A percentile compares a stretch with the other conserved stretches of the same genome.
Evolutionary conservation across 1,284 basidiomycete species (phyloP).

Genomic region (Heterobasidion occidentale): DNA sequence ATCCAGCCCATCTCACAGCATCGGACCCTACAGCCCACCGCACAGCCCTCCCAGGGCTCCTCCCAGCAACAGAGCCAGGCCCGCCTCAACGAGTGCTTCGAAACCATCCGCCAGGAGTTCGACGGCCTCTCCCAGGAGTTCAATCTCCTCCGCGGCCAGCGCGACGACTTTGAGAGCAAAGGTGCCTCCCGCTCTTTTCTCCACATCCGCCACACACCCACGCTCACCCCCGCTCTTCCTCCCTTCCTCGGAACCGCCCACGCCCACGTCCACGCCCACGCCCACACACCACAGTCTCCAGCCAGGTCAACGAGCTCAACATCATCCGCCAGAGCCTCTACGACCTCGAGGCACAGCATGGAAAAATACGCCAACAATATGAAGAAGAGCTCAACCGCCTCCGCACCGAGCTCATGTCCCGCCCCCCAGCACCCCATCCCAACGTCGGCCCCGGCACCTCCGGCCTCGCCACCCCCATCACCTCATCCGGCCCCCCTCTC

Average conservation of each 20-base stretch:
- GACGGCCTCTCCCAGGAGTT: slow-evolving; percentile 73
- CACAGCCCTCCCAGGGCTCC: slow-evolving; percentile 33
- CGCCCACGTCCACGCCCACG: not conserved
- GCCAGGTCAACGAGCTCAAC: slow-evolving; percentile 67
- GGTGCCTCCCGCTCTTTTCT: slow-evolving; percentile 32
- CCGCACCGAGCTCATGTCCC: slow-evolving; percentile 45
- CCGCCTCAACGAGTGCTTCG: slow-evolving; percentile 75
- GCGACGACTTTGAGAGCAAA: slow-evolving; percentile 88
- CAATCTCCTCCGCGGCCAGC: slow-evolving; percentile 60
- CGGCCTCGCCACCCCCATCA: slow-evolving; percentile 17
- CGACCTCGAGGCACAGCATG: slow-evolving; percentile 71
- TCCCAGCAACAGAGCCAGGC: slow-evolving; percentile 25
- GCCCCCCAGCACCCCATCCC: slow-evolving; percentile 11
- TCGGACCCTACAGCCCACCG: slow-evolving; percentile 56
- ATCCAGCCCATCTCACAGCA: slow-evolving; percentile 33
- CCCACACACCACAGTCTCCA: slow-evolving; percentile 51
- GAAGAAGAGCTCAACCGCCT: slow-evolving; percentile 68
- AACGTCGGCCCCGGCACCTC: slow-evolving; percentile 12
- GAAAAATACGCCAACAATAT: slow-evolving; percentile 65
- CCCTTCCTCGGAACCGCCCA: not conserved
- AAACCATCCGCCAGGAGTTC: slow-evolving; percentile 82
- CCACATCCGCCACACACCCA: not conserved
- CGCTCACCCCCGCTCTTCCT: not conserved
- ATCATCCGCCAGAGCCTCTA: slow-evolving; percentile 70
- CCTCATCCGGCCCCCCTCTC: slow-evolving; percentile 9